These are phyloP conservation scores for Diplodia intermedia DNA, from an alignment of 2,329 filamentous ascomycete species.

Conservation along the genomic window DNA sequence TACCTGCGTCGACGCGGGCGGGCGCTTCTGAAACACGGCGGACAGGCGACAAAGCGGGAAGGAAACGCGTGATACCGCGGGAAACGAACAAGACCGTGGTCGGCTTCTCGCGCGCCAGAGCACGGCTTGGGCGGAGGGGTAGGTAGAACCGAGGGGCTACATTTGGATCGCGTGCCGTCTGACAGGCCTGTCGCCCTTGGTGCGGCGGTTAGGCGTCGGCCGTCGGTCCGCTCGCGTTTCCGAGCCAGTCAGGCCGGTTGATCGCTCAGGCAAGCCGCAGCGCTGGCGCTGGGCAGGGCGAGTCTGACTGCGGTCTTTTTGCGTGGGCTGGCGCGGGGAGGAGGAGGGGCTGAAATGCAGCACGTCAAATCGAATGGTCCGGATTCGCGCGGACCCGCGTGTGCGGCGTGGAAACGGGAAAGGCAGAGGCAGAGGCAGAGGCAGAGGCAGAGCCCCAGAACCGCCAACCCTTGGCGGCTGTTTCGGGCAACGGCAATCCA, in stretches of 20 bases:
- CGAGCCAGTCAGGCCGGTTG: not conserved
- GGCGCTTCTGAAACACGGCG: not conserved
- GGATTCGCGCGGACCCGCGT: not conserved
- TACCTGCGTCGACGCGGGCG: not conserved
- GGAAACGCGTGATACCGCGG: too few relatives aligned
- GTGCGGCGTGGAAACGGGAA: too few relatives aligned
- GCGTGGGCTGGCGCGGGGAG: too few relatives aligned
- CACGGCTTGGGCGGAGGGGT: too few relatives aligned
- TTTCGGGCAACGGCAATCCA: conserved; percentile 1
- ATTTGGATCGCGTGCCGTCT: too few relatives aligned
- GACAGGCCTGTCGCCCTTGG: not conserved
- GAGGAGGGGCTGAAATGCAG: not conserved
- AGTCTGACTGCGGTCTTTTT: not conserved
- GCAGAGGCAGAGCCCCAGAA: not conserved
- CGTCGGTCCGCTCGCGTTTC: not conserved
- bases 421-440: not conserved
- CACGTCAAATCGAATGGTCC: not conserved
- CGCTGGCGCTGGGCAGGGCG: not conserved
- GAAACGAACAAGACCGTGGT: too few relatives aligned
- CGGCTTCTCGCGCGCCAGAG: too few relatives aligned
- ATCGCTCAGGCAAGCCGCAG: not conserved
- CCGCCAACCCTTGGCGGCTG: not conserved
- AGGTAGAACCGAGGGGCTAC: not conserved
- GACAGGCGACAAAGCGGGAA: not conserved
- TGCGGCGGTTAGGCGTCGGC: not conserved